Evolutionary conservation across 1,139 yeast species (phyloP).

Genomic region (Pichia sp.): DNA sequence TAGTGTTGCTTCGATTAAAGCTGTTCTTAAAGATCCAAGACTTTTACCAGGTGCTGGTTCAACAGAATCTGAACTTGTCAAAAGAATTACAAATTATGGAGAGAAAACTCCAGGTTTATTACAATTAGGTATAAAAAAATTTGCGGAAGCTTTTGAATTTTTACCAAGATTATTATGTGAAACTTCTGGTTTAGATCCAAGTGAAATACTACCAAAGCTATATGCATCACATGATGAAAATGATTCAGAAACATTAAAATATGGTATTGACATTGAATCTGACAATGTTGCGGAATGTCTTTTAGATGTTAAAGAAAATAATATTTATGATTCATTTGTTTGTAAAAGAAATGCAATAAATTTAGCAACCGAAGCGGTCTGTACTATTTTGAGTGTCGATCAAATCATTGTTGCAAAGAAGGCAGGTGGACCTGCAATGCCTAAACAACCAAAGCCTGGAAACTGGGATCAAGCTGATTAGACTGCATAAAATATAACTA

Average conservation of each 20-base stretch:
- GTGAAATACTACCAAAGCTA: conserved; percentile 78
- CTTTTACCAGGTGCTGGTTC: conserved; percentile 97
- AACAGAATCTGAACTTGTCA: conserved; percentile 83
- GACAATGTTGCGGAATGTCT: conserved; percentile 55
- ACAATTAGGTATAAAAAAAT: conserved; percentile 90
- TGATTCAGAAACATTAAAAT: conserved; percentile 27
- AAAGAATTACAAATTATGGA: conserved; percentile 74
- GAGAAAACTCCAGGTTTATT: conserved; percentile 90
- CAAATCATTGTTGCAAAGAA: conserved; percentile 92
- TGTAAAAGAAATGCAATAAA: conserved; percentile 83
- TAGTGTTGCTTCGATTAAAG: conserved; percentile 89
- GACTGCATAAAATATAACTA: not conserved
- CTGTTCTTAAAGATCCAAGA: conserved; percentile 71
- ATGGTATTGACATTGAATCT: conserved; percentile 71
- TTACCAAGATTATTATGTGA: conserved; percentile 90
- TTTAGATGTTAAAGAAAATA: conserved; percentile 60
- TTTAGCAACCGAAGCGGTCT: conserved; percentile 93
- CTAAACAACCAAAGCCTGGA: conserved; percentile 82
- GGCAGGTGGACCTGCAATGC: conserved; percentile 95
- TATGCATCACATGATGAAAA: conserved; percentile 66
- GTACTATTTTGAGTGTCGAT: conserved; percentile 82
- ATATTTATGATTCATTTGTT: conserved; percentile 72
- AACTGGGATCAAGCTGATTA: conserved; percentile 97
- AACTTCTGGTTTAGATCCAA: conserved; percentile 87
- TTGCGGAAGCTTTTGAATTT: conserved; percentile 91